Percentiles rank a stretch among this genome's conserved stretches.
These are phyloP conservation scores for Schizosaccharomyces octosporus DNA, from an alignment of 805 yeast species.

Conservation along the genomic window DNA sequence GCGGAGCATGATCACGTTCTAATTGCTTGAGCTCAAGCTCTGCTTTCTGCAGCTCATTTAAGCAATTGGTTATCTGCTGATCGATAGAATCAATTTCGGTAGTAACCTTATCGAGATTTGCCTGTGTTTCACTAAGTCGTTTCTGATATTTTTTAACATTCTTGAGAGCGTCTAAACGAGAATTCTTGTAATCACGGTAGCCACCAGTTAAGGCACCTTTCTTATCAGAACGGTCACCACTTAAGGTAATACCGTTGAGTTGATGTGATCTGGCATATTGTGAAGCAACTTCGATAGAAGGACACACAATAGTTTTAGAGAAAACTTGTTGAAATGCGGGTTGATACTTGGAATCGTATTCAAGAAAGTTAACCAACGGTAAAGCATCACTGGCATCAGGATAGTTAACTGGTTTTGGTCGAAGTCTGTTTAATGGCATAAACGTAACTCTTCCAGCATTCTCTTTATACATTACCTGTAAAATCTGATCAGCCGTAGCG, in stretches of 20 bases:
- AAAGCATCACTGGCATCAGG: conserved; percentile 47
- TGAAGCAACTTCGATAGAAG: conserved; percentile 40
- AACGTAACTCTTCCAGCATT: conserved; percentile 72
- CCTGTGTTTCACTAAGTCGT: conserved; percentile 21
- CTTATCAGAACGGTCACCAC: conserved; percentile 73
- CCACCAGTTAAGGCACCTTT: conserved; percentile 81
- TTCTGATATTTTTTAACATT: conserved; percentile 27
- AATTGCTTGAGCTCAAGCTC: conserved; percentile 21
- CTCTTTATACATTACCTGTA: conserved; percentile 48
- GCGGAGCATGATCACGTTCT: conserved; percentile 20
- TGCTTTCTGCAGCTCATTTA: conserved; percentile 19
- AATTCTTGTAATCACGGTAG: conserved; percentile 39
- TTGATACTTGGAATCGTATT: conserved; percentile 29
- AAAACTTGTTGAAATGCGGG: conserved; percentile 59
- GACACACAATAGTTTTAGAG: conserved; percentile 57
- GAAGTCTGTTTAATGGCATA: conserved; percentile 60
- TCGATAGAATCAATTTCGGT: conserved; percentile 22
- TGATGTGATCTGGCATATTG: conserved; percentile 36
- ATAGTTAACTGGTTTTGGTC: conserved; percentile 20
- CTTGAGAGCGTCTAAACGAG: conserved; percentile 48
- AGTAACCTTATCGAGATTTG: conserved; percentile 18
- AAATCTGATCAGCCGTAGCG: conserved; percentile 50
- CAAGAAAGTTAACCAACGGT: conserved; percentile 55
- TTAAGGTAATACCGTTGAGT: conserved; percentile 61
- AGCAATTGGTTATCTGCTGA: conserved; percentile 24